phyloP scores from a whole-genome alignment of 1,139 yeast species.

The Kodamaea sp. region DNA sequence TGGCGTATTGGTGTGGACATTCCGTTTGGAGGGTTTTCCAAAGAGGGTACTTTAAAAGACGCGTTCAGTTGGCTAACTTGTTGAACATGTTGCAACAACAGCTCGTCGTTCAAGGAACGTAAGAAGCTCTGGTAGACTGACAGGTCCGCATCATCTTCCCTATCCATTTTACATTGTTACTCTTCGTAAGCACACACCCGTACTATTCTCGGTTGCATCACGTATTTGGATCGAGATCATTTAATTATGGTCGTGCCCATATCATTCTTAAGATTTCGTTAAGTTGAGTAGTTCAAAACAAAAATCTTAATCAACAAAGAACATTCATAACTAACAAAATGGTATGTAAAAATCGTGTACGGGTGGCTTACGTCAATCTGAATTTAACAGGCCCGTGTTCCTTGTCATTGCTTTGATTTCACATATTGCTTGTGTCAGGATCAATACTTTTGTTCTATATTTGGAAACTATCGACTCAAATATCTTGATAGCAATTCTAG shows the following conservation, averaged over 20 bases:
- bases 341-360: constrained; percentile 3
- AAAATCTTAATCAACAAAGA: constrained; percentile 2
- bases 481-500: neutral
- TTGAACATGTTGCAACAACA: constrained; percentile 41
- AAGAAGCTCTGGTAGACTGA: constrained; percentile 24
- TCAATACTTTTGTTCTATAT: too few species aligned
- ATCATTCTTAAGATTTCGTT: constrained; percentile 1
- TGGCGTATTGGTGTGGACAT: constrained; percentile 9
- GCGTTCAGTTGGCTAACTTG: constrained; percentile 28
- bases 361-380: neutral
- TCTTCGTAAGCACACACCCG: too few species aligned
- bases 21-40: constrained; percentile 13
- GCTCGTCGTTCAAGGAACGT: constrained; percentile 41
- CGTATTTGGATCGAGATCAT: neutral
- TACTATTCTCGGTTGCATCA: too few species aligned
- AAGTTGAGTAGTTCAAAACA: constrained; percentile 10
- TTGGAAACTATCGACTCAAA: neutral
- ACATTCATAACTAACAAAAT: constrained; percentile 4
- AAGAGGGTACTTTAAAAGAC: constrained; percentile 6
- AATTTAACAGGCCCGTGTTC: too few species aligned
- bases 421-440: too few species aligned
- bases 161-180: neutral
- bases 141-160: neutral
- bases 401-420: too few species aligned
- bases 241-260: constrained; percentile 4